Evolutionary conservation across 208 protist species (phyloP).

Genomic region (Crithidia brevicula): DNA sequence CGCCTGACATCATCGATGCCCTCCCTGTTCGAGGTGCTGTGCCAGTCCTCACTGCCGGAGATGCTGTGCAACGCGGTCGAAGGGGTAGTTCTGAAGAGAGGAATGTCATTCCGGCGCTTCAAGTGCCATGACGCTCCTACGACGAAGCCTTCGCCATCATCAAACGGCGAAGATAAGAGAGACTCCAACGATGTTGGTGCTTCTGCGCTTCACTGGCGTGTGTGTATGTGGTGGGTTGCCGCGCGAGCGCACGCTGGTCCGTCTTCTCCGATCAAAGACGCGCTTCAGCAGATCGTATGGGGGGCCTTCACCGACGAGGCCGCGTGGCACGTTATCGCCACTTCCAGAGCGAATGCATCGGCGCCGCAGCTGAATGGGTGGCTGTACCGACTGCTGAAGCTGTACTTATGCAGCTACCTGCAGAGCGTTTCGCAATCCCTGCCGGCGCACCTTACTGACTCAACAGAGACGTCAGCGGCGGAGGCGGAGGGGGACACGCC

Average conservation of each 20-base stretch:
- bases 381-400: background rate
- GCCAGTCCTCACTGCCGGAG: constrained; percentile 3
- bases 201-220: constrained; percentile 8
- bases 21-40: background rate
- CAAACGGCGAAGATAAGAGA: no score
- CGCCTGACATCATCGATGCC: background rate
- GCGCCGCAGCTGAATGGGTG: background rate
- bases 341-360: background rate
- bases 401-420: background rate
- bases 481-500: no score
- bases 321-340: no score
- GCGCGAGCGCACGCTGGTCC: no score
- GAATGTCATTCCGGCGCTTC: background rate
- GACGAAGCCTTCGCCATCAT: background rate
- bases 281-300: background rate
- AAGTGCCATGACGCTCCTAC: no score
- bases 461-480: no score
- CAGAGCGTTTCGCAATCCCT: background rate
- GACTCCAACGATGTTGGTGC: no score
- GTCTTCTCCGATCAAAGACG: background rate
- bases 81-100: background rate
- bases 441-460: no score
- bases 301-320: background rate
- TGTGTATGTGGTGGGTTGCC: constrained; percentile 1
- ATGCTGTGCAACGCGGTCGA: background rate